Conservation (phyloP, 805 yeast species). For the Zygotorulaspora chibaensis region DNA sequence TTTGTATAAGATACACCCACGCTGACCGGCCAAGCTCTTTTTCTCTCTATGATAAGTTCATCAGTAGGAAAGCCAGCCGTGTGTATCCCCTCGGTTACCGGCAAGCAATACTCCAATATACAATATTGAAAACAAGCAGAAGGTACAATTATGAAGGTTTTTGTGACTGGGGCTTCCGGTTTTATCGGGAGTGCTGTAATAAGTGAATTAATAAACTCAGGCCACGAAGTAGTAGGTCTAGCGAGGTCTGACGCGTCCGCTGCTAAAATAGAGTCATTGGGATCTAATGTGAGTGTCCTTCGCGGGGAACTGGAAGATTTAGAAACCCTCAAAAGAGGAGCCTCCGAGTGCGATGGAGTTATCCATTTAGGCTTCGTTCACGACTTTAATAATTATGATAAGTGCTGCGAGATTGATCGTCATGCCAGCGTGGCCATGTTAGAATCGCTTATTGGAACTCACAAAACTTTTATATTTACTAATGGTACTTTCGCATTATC, state of each 20-base stretch:
- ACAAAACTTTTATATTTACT: constrained; percentile 31
- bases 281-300: constrained; percentile 23
- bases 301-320: constrained; percentile 32
- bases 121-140: not conserved
- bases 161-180: constrained; percentile 39
- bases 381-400: constrained; percentile 26
- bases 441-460: constrained; percentile 30
- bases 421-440: constrained; percentile 29
- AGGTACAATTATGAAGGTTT: constrained; percentile 25
- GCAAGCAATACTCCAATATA: too few species aligned
- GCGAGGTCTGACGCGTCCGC: constrained; percentile 35
- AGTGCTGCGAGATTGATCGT: constrained; percentile 25
- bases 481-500: constrained; percentile 19
- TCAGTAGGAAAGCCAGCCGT: too few species aligned
- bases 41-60: too few species aligned
- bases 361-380: constrained; percentile 38
- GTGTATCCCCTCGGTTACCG: too few species aligned
- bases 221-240: constrained; percentile 32
- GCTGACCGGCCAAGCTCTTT: too few species aligned
- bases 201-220: constrained; percentile 21
- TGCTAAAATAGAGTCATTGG: constrained; percentile 25
- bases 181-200: constrained; percentile 32
- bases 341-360: constrained; percentile 35
- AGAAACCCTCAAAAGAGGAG: constrained; percentile 30
- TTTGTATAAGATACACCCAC: too few species aligned